These are phyloP conservation scores for Xylaria sp. DNA, from an alignment of 2,329 filamentous ascomycete species.

Conservation along the genomic window DNA sequence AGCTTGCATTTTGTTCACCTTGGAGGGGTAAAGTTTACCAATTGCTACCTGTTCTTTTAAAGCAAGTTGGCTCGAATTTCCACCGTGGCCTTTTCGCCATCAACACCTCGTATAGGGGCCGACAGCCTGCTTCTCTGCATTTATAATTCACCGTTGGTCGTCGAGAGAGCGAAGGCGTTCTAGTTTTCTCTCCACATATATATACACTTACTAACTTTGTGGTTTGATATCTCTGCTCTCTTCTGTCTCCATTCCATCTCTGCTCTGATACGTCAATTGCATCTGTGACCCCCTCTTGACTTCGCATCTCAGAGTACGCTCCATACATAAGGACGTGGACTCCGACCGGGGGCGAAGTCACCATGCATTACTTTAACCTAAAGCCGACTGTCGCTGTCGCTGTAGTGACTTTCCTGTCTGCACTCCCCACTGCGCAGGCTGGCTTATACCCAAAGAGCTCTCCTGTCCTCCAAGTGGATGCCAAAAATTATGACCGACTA, in stretches of 20 bases:
- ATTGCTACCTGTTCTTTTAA: conserved; percentile 36
- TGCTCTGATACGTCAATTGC: neutral
- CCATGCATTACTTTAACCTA: conserved; percentile 61
- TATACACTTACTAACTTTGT: conserved; percentile 15
- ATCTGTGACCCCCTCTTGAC: neutral
- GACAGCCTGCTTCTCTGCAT: conserved; percentile 22
- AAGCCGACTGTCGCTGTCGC: conserved; percentile 63
- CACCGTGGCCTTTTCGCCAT: conserved; percentile 57
- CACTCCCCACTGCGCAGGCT: conserved; percentile 72
- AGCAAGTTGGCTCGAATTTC: conserved; percentile 42
- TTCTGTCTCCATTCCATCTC: conserved; percentile 8
- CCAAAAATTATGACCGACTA: conserved; percentile 80
- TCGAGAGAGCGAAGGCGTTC: neutral
- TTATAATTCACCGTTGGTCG: conserved; percentile 20
- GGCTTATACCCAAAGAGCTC: conserved; percentile 86
- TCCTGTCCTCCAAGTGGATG: conserved; percentile 83
- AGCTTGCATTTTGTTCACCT: conserved; percentile 21
- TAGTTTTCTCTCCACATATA: conserved; percentile 9
- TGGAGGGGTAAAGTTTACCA: conserved; percentile 28
- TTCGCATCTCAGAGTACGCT: conserved; percentile 16
- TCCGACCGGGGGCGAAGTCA: conserved; percentile 13
- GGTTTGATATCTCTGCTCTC: conserved; percentile 33
- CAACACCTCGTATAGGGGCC: conserved; percentile 1
- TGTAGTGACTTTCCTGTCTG: conserved; percentile 71
- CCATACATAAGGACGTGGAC: conserved; percentile 18